Evolutionary conservation across 2,329 filamentous ascomycete species (phyloP), one percentile per base, ranked within the genome.

Genomic region (Hypomyces rosellus): DNA sequence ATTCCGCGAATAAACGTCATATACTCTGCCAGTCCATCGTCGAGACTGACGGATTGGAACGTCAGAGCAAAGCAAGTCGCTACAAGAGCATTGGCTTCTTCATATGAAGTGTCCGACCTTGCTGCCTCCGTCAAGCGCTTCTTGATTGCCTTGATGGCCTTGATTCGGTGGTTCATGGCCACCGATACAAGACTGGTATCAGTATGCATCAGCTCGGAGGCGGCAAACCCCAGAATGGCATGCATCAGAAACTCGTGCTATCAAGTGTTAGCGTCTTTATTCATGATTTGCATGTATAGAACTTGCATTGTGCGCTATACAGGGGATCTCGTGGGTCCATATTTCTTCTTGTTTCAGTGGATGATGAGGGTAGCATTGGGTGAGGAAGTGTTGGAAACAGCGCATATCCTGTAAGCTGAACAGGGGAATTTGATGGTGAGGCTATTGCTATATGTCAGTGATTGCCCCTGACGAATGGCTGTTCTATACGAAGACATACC

Each of bases 241-340:
- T 88, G 84, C 78, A 88, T 86, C 9, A 86, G 72, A 52, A 81
- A 85, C 50, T 84, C 80, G 56, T 85, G 76, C 76, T 83, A 51
- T 18, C 48, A 18, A 30, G 11, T 18, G 37, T 61, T 46, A 55
- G 56, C 14, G 0, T 12, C 11, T 5, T 2, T 8, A 30, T 30
- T 11, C 9, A 11, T 30, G 6, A 11, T 8, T 30, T 8, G 8
- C 25, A 30, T 7, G 9, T 43, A 9, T 15, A 7, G 8, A 13
- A 63, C 76, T 25, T 71, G 82, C 82, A 52, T 80, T 81, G 55
- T 87, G 81, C 1, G 84, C 84, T 51, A 87, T 76, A 54, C 80
- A 80, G 0, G 84, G 83, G 9, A 88, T 77, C 51, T 84, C 76
- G 22, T 83, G 81, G 6, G 79, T 79, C 85, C 85, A 88, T 13